Base-by-base conservation (phyloP, 257 asterid genomes). In the Jacaranda copaia region DNA sequence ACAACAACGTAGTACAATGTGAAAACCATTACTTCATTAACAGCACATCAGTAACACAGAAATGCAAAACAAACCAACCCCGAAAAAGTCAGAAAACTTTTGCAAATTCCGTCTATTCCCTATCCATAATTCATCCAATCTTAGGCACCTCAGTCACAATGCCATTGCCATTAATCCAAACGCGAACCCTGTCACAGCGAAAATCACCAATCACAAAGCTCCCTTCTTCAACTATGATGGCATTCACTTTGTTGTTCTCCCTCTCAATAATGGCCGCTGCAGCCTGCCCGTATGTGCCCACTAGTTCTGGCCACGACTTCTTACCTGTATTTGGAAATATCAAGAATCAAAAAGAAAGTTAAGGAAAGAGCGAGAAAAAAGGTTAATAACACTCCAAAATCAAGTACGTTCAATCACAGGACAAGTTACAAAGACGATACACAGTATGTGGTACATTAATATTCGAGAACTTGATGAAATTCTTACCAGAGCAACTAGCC, bases 241-340 rank as follows among this genome's bases (percentile, higher is more conserved):
- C 86, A 0, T 49, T 25, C 69, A 82, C 81, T 5, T 13, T 14
- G 2, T 45, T 7, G 73, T 75, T 79, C 39, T 79, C 52, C 3
- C n/a, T 20, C 74, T 74, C 72, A 15, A 79, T 70, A 11, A 58
- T 15, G 46, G 14, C 14, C n/a, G 20, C 55, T 0, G 78, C 80
- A 0, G 7, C 39, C 32, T 53, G 18, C 8, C 79, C 86, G 1
- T 53, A 11, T 5, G n/a, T 1, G 1, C 79, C 81, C 18, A 76
- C 76, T 10, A 76, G 61, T 67, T 81, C 85, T n/a, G 81, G 81
- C 85, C 79, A 81, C 10, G 74, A 40, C 3, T 43, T 76, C 81
- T 72, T 76, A 40, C 73, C 77, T 63, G 9, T 6, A 60, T 8
- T 11, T 15, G 9, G 7, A 40, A 38, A 14, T 12, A 19, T 19